Conservation (phyloP, 1,139 yeast species). For the Hanseniaspora gamundiae region DNA sequence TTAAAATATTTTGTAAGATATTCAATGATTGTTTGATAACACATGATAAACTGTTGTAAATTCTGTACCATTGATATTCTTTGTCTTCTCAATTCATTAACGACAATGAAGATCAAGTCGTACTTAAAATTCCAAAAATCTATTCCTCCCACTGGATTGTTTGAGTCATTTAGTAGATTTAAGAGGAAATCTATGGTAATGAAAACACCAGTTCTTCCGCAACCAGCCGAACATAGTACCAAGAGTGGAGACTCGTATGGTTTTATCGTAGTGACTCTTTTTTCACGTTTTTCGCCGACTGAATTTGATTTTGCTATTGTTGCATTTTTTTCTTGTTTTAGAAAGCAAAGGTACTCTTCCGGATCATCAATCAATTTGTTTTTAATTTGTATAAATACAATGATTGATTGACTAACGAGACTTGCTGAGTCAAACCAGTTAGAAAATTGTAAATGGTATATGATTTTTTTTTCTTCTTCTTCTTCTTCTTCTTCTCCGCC, state of each 20-base stretch:
- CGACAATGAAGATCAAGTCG: constrained; percentile 25
- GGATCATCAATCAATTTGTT: constrained; percentile 24
- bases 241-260: constrained; percentile 34
- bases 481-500: no score
- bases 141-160: constrained; percentile 18
- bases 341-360: constrained; percentile 9
- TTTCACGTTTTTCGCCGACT: constrained; percentile 7
- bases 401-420: constrained; percentile 32
- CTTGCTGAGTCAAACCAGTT: constrained; percentile 80
- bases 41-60: constrained; percentile 57
- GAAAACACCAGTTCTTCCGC: constrained; percentile 85
- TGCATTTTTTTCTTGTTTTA: constrained; percentile 10
- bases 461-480: constrained; percentile 20
- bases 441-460: constrained; percentile 58
- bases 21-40: constrained; percentile 44
- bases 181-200: constrained; percentile 61
- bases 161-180: constrained; percentile 27
- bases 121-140: constrained; percentile 28
- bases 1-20: constrained; percentile 17
- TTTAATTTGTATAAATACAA: constrained; percentile 42
- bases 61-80: constrained; percentile 79
- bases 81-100: constrained; percentile 50
- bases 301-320: neutral
- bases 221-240: constrained; percentile 86
- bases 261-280: no score